Base-by-base conservation (phyloP, 2,329 filamentous ascomycete genomes). In the Colletotrichum gloeosporioides region DNA sequence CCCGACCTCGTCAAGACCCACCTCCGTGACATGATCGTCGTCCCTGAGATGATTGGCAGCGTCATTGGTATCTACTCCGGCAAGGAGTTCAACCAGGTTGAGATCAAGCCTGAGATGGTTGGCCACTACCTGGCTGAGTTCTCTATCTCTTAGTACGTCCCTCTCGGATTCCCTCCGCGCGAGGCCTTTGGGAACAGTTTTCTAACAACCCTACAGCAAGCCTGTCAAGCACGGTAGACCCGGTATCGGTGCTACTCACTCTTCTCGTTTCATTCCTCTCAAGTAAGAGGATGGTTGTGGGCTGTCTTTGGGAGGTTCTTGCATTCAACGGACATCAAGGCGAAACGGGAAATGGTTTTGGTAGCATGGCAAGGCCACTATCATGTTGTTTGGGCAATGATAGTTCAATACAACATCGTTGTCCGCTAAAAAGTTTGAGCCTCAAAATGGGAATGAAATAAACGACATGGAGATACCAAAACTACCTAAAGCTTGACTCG, bases 1-100 rank as follows among this genome's bases (percentile, higher is more conserved):
- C 96, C 96, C 87, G 96, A 98, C 87, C 92, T 97, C 85, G 96
- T 99, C 92, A 98, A 98, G 95, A 99, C 96, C 79, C 96, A 99
- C 89, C 94, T 99, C 85, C 96, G 96, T 90, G 94, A 99, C 92
- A 99, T 99, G 97, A 98, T 99, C 88, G 94, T 99, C 87, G 97
- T 99, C 83, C 97, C 97, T 85, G 97, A 99, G 93, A 99, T 99
- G 97, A 99, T 99, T 87, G 97, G 97, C 85, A 95, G 92, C 89
- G 96, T 99, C 85, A 95, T 99, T 85, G 97, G 96, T 88, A 97
- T 99, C 92, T 99, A 99, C 95, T 98, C 95, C 82, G 97, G 97
- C 87, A 99, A 99, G 94, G 96, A 99, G 90, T 99, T 99, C 95
- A 99, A 99, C 94, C 96, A 98, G 93, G 96, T 99, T 84, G 97